These are phyloP conservation scores for Pseudohyphozyma bogoriensis DNA, from an alignment of 768 basidiomycete genomes.

Conservation along the genomic window DNA sequence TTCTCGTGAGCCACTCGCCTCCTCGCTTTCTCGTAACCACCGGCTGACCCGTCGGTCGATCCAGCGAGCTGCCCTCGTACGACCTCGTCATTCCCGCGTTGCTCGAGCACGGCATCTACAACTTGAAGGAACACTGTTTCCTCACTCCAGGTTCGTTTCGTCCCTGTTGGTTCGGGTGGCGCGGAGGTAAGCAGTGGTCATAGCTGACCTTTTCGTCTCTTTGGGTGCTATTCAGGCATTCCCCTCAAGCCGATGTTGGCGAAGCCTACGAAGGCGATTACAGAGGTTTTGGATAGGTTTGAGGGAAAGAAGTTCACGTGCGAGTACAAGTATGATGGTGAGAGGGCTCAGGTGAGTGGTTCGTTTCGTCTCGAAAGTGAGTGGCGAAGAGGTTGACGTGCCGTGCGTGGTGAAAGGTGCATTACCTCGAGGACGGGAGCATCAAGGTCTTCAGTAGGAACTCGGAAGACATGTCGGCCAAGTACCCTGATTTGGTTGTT, in stretches of 20 bases:
- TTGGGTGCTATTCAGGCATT: constrained; percentile 48
- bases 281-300: constrained; percentile 92
- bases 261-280: constrained; percentile 97
- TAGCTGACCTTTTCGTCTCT: constrained; percentile 13
- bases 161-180: no score
- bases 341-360: constrained; percentile 71
- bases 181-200: no score
- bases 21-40: no score
- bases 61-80: constrained; percentile 82
- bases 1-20: constrained; percentile 57
- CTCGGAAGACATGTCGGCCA: constrained; percentile 98
- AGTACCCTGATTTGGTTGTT: constrained; percentile 95
- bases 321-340: constrained; percentile 99
- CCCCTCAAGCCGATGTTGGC: constrained; percentile 98
- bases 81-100: constrained; percentile 86
- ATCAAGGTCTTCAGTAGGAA: constrained; percentile 82
- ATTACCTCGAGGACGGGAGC: constrained; percentile 67
- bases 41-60: not conserved
- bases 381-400: not conserved
- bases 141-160: constrained; percentile 62
- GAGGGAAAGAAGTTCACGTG: constrained; percentile 93
- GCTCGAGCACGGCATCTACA: constrained; percentile 62
- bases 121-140: constrained; percentile 64
- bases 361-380: not conserved
- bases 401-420: constrained; percentile 53